A percentile compares a stretch with the other conserved stretches of the same genome.
Evolutionary conservation across 1,284 basidiomycete genomes (phyloP).

Genomic region (Takashimella koratensis): DNA sequence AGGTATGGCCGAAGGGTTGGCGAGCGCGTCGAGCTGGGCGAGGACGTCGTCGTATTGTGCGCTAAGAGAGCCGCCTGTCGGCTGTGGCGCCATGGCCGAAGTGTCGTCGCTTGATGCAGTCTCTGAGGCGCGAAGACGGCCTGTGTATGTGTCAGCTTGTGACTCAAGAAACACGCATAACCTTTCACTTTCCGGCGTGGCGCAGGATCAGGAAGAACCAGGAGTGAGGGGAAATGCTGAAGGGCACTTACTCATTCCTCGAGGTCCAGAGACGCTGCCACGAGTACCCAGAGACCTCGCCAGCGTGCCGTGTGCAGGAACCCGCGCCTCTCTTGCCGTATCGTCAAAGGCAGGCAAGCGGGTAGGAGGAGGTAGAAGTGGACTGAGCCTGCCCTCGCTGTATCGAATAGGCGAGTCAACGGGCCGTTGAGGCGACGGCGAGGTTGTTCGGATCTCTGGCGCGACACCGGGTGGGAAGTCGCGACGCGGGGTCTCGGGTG

Average conservation of each 20-base stretch:
- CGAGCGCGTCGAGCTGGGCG: constrained; percentile 36
- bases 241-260: neutral
- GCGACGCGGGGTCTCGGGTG: neutral
- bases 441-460: constrained; percentile 33
- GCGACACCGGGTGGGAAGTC: too few relatives aligned
- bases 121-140: neutral
- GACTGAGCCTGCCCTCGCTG: neutral
- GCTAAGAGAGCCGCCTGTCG: constrained; percentile 8
- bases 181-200: too few relatives aligned
- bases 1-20: constrained; percentile 9
- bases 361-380: neutral
- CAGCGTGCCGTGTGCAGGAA: too few relatives aligned
- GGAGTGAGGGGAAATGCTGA: too few relatives aligned
- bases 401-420: neutral
- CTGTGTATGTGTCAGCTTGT: too few relatives aligned
- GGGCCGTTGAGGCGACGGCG: constrained; percentile 35
- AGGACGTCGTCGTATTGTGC: constrained; percentile 37
- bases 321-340: neutral
- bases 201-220: neutral
- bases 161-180: too few relatives aligned
- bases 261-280: neutral
- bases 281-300: too few relatives aligned
- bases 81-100: constrained; percentile 6
- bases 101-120: neutral
- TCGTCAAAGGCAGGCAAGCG: constrained; percentile 6